Base-by-base conservation (phyloP, 2,329 filamentous ascomycete species). In the Pseudogymnoascus destructans region DNA sequence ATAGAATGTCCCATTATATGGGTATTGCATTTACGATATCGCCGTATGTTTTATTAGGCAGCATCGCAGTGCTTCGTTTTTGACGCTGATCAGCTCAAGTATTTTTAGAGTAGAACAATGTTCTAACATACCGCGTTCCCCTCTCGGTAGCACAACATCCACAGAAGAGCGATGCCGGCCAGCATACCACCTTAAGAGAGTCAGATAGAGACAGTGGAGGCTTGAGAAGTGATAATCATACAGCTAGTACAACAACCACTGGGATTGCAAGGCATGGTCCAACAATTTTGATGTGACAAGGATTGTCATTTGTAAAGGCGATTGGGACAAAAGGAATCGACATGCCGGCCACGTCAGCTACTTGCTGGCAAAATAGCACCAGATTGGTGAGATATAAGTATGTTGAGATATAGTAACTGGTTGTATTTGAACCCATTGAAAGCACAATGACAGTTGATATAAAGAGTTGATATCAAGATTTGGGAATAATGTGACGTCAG, bases 141-240 rank as follows among this genome's bases (percentile, higher is more conserved):
- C 70, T 71, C 64, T 80, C 72, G 1, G 77, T 79, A 38, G 73
- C 72, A 63, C 76, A 78, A 64, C 78, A 80, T n/a, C 78, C 76
- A 67, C 78, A 80, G 54, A 81, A 72, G 19, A 81, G 67, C 0
- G 77, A 74, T 3, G 75, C 76, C 2, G 78, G 79, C 73, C 77
- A 81, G 61, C 77, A 80, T 30, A 80, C 63, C 11, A 79, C 67
- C 76, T 79, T 35, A 58, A 36, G 57, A 57, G 2, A 52, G 55
- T 46, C 10, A 55, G 49, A 58, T 17, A 57, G n/a, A 30, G 15
- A 57, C 32, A 21, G 59, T 25, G 27, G 59, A 55, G 27, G 55
- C 33, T 55, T 57, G 35, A 25, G 15, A 57, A 17, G 36, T n/a
- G 25, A 21, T n/a, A 49, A 59, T 71, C 74, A 59, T 71, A 79